These are phyloP conservation scores for Geotrichum reessii DNA, from an alignment of 1,139 yeast species.

Conservation along the genomic window DNA sequence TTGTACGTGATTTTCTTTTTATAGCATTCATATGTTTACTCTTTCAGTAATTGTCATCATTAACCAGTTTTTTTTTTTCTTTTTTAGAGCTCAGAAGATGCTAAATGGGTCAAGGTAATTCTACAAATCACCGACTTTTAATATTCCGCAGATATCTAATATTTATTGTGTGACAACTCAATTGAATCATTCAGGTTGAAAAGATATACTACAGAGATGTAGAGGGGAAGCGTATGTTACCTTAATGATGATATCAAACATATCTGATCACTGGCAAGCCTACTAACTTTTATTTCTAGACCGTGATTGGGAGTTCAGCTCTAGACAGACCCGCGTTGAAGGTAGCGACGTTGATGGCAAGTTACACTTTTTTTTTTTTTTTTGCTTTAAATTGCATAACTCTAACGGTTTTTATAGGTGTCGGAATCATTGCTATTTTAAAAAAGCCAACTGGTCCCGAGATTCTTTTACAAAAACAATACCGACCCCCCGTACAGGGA, in stretches of 20 bases:
- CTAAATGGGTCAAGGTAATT: constrained; percentile 54
- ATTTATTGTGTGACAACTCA: background rate
- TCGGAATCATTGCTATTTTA: constrained; percentile 74
- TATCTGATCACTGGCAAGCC: background rate
- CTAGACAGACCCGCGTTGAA: constrained; percentile 68
- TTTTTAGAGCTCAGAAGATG: constrained; percentile 37
- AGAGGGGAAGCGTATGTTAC: constrained; percentile 26
- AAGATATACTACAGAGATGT: constrained; percentile 54
- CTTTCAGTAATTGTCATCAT: background rate
- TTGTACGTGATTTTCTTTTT: constrained; percentile 29
- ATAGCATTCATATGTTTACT: background rate
- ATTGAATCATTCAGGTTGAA: constrained; percentile 30
- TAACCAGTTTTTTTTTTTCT: too few relatives aligned
- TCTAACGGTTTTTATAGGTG: constrained; percentile 35
- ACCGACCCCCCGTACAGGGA: constrained; percentile 84
- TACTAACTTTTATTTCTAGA: constrained; percentile 24
- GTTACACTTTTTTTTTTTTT: background rate
- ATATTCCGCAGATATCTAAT: background rate
- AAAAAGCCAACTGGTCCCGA: constrained; percentile 49
- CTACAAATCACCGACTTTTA: background rate
- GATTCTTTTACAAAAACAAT: constrained; percentile 76
- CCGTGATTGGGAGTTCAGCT: constrained; percentile 87
- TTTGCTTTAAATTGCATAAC: background rate
- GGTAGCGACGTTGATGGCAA: constrained; percentile 66
- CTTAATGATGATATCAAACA: too few relatives aligned